These are phyloP conservation scores for Podospora pseudocomata DNA, from an alignment of 495 filamentous ascomycete species.

Conservation along the genomic window DNA sequence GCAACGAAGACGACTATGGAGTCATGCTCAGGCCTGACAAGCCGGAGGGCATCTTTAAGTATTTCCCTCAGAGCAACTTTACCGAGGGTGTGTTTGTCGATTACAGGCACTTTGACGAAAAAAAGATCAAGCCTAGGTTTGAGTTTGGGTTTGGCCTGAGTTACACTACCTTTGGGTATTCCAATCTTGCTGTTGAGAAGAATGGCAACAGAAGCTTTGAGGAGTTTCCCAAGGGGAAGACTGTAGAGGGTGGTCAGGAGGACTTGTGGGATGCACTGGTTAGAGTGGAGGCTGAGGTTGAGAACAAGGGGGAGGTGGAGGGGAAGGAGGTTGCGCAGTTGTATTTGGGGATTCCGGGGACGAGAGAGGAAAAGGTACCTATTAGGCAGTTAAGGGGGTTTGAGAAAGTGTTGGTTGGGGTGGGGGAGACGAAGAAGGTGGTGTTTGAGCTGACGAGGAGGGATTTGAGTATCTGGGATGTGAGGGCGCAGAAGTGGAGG, in stretches of 20 bases:
- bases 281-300: constrained; percentile 49
- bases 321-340: constrained; percentile 61
- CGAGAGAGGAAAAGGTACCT: constrained; percentile 30
- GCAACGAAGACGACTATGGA: constrained; percentile 59
- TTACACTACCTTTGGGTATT: constrained; percentile 44
- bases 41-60: constrained; percentile 33
- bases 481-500: constrained; percentile 5
- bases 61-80: constrained; percentile 60
- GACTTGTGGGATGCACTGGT: constrained; percentile 58
- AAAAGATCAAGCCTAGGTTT: constrained; percentile 61
- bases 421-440: constrained; percentile 25
- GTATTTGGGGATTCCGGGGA: constrained; percentile 55
- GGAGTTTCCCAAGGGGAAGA: constrained; percentile 35
- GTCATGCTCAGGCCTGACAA: constrained; percentile 32
- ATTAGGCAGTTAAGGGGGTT: constrained; percentile 63
- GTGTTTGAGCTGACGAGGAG: constrained; percentile 1
- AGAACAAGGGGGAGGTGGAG: constrained; percentile 51
- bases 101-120: constrained; percentile 62
- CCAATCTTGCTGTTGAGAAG: constrained; percentile 32
- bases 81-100: constrained; percentile 63
- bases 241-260: constrained; percentile 54
- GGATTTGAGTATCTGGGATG: constrained; percentile 5
- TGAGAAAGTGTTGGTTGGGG: constrained; percentile 52
- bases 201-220: constrained; percentile 23
- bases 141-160: constrained; percentile 58